Percentiles rank a stretch among this genome's conserved stretches.
These are phyloP conservation scores for Scutellaria barbata DNA, from an alignment of 257 asterid genomes.

Conservation along the genomic window DNA sequence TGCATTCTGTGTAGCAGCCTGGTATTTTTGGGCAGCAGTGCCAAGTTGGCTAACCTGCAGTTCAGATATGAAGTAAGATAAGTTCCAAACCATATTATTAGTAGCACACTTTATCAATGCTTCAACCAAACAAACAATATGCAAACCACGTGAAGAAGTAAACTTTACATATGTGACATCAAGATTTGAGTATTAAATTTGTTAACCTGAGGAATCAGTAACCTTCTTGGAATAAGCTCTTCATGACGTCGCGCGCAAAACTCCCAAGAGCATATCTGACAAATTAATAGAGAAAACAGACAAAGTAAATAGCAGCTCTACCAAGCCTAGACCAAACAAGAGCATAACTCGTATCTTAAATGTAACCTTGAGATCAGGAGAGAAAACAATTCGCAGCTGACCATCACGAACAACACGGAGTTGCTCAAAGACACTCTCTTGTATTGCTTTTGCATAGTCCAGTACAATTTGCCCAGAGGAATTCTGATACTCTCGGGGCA, in stretches of 20 bases:
- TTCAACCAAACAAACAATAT: constrained; percentile 10
- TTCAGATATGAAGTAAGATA: constrained; percentile 25
- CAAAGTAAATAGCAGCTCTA: constrained; percentile 27
- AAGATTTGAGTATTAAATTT: neutral
- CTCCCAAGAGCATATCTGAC: constrained; percentile 97
- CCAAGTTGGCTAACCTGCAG: constrained; percentile 94
- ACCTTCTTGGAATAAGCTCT: constrained; percentile 92
- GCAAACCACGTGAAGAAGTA: constrained; percentile 5
- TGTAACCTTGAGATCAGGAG: constrained; percentile 91
- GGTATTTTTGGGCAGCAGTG: constrained; percentile 95
- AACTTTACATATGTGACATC: neutral
- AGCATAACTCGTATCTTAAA: constrained; percentile 11
- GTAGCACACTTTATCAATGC: constrained; percentile 19
- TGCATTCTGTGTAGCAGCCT: constrained; percentile 81
- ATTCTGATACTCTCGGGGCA: constrained; percentile 97
- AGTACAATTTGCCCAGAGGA: constrained; percentile 91
- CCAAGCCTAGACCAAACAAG: constrained; percentile 10
- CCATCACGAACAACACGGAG: constrained; percentile 99
- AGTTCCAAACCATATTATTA: neutral
- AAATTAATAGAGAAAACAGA: constrained; percentile 22
- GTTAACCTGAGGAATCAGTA: constrained; percentile 92
- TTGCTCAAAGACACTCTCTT: constrained; percentile 97
- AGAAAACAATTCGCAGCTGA: constrained; percentile 91
- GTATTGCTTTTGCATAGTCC: constrained; percentile 94
- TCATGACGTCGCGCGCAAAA: constrained; percentile 98